Conservation (phyloP, 768 basidiomycete species). For the Clitopilus hobsonii region DNA sequence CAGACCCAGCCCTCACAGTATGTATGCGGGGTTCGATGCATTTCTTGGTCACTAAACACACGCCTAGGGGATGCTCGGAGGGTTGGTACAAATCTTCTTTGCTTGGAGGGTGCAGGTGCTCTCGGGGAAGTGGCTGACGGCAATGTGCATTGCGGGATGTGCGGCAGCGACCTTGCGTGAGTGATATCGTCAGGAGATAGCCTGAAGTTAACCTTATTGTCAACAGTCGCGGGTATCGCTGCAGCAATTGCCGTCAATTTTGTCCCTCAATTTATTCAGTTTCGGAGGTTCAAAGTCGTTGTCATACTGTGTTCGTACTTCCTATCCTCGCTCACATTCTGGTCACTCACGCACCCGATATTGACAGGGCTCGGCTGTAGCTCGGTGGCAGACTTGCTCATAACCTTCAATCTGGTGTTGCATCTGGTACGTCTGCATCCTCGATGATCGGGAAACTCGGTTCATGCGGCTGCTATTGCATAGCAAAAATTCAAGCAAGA, state of each 20-base stretch:
- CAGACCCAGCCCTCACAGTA: slow-evolving; percentile 13
- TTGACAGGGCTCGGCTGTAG: background rate
- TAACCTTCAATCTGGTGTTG: background rate
- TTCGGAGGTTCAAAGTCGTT: background rate
- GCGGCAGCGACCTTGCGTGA: slow-evolving; percentile 10
- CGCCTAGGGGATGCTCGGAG: slow-evolving; percentile 8
- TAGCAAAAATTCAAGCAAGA: background rate
- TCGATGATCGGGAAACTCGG: background rate
- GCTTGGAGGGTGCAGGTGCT: slow-evolving; percentile 20
- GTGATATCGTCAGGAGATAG: slow-evolving; percentile 1
- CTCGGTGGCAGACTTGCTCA: background rate
- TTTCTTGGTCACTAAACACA: background rate
- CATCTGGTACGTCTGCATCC: background rate
- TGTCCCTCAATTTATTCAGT: background rate
- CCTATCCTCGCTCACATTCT: background rate
- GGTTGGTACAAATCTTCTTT: slow-evolving; percentile 13
- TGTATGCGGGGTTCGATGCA: background rate
- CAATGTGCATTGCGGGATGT: slow-evolving; percentile 10
- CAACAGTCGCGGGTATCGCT: background rate
- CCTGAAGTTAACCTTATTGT: background rate
- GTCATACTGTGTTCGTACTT: background rate
- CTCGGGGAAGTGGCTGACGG: slow-evolving; percentile 10
- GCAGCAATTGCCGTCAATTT: background rate
- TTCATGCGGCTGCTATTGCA: background rate
- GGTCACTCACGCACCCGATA: background rate